Percentiles rank a stretch among this genome's conserved stretches.
Conservation (phyloP, 2,329 filamentous ascomycete species). For the Coniochaeta sp. region DNA sequence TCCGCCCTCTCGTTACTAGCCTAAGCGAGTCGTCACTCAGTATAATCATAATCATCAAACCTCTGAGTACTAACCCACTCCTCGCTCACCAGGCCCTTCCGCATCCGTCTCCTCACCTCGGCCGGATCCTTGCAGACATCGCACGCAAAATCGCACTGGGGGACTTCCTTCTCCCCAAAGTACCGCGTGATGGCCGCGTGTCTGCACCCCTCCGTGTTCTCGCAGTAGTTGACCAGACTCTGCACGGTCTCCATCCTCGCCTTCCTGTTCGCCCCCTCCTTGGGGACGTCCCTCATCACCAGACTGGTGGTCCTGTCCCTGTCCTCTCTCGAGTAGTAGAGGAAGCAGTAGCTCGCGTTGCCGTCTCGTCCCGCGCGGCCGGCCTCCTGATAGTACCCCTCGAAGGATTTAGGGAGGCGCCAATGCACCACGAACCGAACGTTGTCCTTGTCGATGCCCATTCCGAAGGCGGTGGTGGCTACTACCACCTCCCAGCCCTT, state of each 20-base stretch:
- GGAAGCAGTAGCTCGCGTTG: slow-evolving; percentile 76
- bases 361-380: slow-evolving; percentile 86
- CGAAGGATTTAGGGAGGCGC: slow-evolving; percentile 88
- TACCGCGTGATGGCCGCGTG: slow-evolving; percentile 70
- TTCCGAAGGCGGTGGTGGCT: slow-evolving; percentile 91
- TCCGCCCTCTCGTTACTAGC: slow-evolving; percentile 30
- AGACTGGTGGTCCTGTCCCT: slow-evolving; percentile 63
- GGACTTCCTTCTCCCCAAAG: slow-evolving; percentile 59
- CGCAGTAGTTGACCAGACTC: slow-evolving; percentile 73
- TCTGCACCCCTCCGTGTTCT: slow-evolving; percentile 64
- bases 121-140: slow-evolving; percentile 68
- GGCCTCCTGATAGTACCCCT: slow-evolving; percentile 94
- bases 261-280: slow-evolving; percentile 33
- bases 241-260: slow-evolving; percentile 57
- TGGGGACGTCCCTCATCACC: slow-evolving; percentile 39
- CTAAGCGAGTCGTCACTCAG: too few relatives aligned
- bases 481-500: slow-evolving; percentile 85
- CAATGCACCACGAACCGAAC: slow-evolving; percentile 94
- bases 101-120: slow-evolving; percentile 50
- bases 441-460: slow-evolving; percentile 95
- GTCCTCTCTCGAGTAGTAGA: slow-evolving; percentile 89
- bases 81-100: slow-evolving; percentile 48
- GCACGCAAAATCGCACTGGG: slow-evolving; percentile 66
- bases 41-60: not conserved
- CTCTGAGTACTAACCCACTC: slow-evolving; percentile 59